These are phyloP conservation scores for Chaetomium tenue DNA, from an alignment of 495 filamentous ascomycete species.

Conservation along the genomic window DNA sequence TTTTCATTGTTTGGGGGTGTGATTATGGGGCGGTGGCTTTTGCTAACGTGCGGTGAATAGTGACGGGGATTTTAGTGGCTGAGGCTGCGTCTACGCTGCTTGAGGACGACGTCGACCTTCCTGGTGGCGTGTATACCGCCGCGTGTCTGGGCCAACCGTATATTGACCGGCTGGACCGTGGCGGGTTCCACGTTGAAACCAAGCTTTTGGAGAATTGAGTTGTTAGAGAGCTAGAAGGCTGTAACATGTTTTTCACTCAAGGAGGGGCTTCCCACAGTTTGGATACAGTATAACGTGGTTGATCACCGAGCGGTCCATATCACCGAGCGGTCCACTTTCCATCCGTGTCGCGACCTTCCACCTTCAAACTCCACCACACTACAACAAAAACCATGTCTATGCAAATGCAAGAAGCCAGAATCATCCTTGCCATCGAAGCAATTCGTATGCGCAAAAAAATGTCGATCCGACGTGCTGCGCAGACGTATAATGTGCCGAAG, in stretches of 20 bases:
- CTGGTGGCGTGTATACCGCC: slow-evolving; percentile 69
- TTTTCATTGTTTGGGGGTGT: background rate
- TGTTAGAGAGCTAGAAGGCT: background rate
- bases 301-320: too few species aligned
- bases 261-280: background rate
- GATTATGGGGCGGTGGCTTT: background rate
- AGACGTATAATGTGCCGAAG: too few species aligned
- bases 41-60: slow-evolving; percentile 23
- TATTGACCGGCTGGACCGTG: slow-evolving; percentile 65
- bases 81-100: slow-evolving; percentile 72
- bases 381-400: too few species aligned
- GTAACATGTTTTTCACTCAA: too few species aligned
- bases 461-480: too few species aligned
- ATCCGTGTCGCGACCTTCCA: too few species aligned
- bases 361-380: too few species aligned
- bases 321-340: too few species aligned
- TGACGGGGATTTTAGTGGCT: slow-evolving; percentile 62
- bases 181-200: slow-evolving; percentile 62
- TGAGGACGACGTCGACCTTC: slow-evolving; percentile 58
- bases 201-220: slow-evolving; percentile 34
- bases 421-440: too few species aligned
- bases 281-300: too few species aligned
- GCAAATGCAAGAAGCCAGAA: too few species aligned
- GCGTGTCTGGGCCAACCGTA: slow-evolving; percentile 76
- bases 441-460: too few species aligned